Percentiles rank a stretch among this genome's conserved stretches.
Evolutionary conservation across 2,329 filamentous ascomycete species (phyloP).

Genomic region (Fusarium siculi): DNA sequence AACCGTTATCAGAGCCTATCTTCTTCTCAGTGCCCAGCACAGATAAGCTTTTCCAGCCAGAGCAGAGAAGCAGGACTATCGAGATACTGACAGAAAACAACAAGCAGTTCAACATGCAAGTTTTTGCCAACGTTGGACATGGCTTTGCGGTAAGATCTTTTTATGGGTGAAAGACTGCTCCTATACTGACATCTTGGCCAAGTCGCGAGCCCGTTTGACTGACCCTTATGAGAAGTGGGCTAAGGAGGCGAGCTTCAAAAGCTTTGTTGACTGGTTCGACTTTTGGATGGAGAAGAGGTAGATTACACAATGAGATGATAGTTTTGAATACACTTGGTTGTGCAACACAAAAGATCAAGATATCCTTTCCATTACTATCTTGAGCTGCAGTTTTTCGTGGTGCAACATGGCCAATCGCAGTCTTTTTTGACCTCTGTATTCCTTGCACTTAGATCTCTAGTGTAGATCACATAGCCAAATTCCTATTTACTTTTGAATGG

Average conservation of each 20-base stretch:
- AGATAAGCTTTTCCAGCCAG: not conserved
- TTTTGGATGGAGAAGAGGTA: not conserved
- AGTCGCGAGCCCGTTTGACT: not conserved
- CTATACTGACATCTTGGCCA: not conserved
- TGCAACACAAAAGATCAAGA: not conserved
- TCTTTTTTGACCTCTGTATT: fast-evolving
- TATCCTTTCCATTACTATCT: not conserved
- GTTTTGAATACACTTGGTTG: not conserved
- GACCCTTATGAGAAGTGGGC: not conserved
- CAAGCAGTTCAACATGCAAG: not conserved
- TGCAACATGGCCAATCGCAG: not conserved
- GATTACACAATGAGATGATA: not conserved
- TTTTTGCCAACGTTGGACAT: not conserved
- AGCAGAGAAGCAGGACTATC: not conserved
- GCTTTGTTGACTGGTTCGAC: not conserved
- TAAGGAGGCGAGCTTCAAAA: not conserved
- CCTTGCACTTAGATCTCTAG: no score
- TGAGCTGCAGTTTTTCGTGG: not conserved
- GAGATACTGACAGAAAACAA: not conserved
- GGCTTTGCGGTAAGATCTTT: not conserved
- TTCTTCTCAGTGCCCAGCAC: not conserved
- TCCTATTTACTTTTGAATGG: fast-evolving
- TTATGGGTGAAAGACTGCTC: fast-evolving
- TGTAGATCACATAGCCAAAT: no score
- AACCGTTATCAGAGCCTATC: not conserved